phyloP scores from a whole-genome alignment of 768 basidiomycete species.

The Boletus subcaerulescens region DNA sequence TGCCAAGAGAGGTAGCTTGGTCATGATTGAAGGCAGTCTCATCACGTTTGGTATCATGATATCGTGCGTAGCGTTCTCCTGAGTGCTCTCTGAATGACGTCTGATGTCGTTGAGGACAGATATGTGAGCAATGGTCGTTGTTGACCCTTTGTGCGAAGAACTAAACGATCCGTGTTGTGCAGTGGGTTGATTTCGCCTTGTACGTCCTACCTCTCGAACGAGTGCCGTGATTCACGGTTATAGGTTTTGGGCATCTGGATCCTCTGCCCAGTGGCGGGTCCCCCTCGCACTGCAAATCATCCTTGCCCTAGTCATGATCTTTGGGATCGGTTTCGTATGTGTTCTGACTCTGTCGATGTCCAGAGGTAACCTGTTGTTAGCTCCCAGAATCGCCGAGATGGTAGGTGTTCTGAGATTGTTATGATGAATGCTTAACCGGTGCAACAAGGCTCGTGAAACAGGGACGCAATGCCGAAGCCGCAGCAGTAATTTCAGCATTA shows the following conservation, averaged over 20 bases:
- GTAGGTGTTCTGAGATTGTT: slow-evolving; percentile 22
- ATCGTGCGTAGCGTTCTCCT: slow-evolving; percentile 40
- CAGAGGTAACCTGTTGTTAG: slow-evolving; percentile 26
- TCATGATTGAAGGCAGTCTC: slow-evolving; percentile 63
- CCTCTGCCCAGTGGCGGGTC: slow-evolving; percentile 60
- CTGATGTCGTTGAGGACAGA: slow-evolving; percentile 6
- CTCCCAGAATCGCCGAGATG: slow-evolving; percentile 61
- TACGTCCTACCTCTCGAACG: slow-evolving; percentile 24
- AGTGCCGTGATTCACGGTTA: not conserved
- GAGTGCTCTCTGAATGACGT: not conserved
- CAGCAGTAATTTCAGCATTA: slow-evolving; percentile 60
- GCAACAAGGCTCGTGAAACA: slow-evolving; percentile 50
- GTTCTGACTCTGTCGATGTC: not conserved
- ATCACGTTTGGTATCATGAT: slow-evolving; percentile 65
- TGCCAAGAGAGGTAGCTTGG: slow-evolving; percentile 54
- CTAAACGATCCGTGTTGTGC: slow-evolving; percentile 2
- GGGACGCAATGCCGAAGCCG: slow-evolving; percentile 51
- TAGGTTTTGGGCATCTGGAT: slow-evolving; percentile 50
- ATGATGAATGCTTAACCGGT: not conserved
- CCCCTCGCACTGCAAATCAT: slow-evolving; percentile 60
- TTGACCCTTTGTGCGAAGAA: not conserved
- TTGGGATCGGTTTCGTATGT: slow-evolving; percentile 45
- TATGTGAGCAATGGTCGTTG: slow-evolving; percentile 17
- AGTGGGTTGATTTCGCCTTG: slow-evolving; percentile 68
- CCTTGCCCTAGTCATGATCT: slow-evolving; percentile 52